Evolutionary conservation across 805 yeast species (phyloP), one percentile per base, ranked within the genome.

Genomic region (Isabelozyma gotoi): DNA sequence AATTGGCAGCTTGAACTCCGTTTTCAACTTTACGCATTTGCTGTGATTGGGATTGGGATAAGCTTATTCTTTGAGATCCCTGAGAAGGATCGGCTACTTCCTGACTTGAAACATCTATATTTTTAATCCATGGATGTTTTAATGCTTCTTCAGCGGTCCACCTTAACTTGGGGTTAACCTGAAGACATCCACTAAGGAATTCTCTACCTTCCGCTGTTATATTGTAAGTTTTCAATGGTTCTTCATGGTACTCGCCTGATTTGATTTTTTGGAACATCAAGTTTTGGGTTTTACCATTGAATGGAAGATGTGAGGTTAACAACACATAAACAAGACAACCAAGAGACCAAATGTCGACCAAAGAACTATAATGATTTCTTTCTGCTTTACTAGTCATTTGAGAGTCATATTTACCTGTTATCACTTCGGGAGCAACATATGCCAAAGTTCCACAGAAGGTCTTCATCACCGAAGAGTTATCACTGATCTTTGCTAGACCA

Each of bases 401-500:
- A 35, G 70, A 56, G 15, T 78, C 81, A 52, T 70, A 75, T 46
- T 78, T 78, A 2, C 83, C 83, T 4, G 79, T 71, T 21, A 80
- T 76, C 6, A 94, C 89, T 62, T 94, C 99, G 0, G 99, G 99
- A 0, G 99, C 99, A 39, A 94, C 85, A 57, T 94, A 94, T 2
- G 98, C 97, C 49, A 94, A 64, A 0, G 99, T 94, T 1, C 99
- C 99, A 67, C 99, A 94, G 56, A 94, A 94, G 0, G 99, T 92
- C 61, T 89, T 91, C 86, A 94, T 84, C 49, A 86, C 82, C 2
- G 96, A 81, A 7, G 90, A 85, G 41, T 82, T 82, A 45, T 85
- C 94, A 49, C 90, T 82, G 19, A 89, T 82, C 64, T 94, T 94
- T 0, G 99, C 99, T 36, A 94, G 71, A 0, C 99, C 99, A 67